Conservation (phyloP, 202 grass and related monocot genomes). For the Setaria italica region DNA sequence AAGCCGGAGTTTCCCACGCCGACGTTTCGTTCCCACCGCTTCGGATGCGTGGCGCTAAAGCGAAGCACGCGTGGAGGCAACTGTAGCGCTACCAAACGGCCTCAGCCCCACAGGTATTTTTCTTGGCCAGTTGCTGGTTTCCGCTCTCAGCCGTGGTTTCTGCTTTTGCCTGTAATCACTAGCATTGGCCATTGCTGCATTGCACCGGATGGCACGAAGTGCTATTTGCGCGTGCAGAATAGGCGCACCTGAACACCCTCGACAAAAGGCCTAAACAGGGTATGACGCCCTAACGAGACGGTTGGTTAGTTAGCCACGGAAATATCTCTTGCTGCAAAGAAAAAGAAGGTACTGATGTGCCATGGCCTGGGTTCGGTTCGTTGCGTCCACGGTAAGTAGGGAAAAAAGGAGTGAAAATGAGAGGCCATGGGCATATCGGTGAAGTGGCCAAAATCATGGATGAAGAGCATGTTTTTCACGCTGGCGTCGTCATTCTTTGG, state of each 20-base stretch:
- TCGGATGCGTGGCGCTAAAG: constrained; percentile 46
- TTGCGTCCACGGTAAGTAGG: constrained; percentile 40
- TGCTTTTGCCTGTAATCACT: not conserved
- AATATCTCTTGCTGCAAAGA: not conserved
- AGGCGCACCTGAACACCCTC: not conserved
- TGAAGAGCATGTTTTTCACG: constrained; percentile 12
- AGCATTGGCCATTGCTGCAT: not conserved
- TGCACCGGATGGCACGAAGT: not conserved
- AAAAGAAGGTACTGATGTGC: not conserved
- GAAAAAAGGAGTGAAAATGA: not conserved
- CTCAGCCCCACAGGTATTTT: not conserved
- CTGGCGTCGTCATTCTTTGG: not conserved
- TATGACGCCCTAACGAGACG: not conserved
- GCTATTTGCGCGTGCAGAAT: not conserved
- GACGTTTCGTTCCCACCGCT: constrained; percentile 28
- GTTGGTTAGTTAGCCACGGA: constrained; percentile 1
- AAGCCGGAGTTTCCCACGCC: not conserved
- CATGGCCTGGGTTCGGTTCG: not conserved
- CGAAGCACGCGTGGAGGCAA: constrained; percentile 49
- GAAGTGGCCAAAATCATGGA: not conserved
- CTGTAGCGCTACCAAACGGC: constrained; percentile 24
- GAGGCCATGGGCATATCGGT: not conserved
- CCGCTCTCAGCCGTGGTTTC: not conserved
- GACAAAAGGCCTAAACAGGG: not conserved
- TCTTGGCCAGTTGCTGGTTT: not conserved